Conservation (phyloP, 305 asterid genomes). For the Fraxinus velutina region DNA sequence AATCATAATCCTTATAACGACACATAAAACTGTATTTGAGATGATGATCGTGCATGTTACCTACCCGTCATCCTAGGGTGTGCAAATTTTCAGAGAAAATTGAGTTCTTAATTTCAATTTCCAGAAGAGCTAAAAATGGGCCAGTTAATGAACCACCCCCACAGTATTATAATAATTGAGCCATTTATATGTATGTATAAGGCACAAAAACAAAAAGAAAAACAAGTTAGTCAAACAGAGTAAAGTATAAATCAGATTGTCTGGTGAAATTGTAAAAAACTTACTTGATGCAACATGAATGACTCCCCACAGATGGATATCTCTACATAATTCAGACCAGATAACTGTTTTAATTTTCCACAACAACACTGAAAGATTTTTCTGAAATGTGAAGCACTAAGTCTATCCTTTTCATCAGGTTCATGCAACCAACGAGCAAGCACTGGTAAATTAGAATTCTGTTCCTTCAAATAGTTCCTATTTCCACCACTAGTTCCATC, state of each 20-base stretch:
- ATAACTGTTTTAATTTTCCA: conserved; percentile 63
- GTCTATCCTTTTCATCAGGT: conserved; percentile 70
- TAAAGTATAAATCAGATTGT: not conserved
- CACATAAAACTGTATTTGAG: not conserved
- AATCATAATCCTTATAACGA: not conserved
- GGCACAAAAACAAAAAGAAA: not conserved
- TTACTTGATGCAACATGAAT: conserved; percentile 95
- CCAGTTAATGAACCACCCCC: not conserved
- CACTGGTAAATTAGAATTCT: conserved; percentile 27
- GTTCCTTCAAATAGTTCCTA: conserved; percentile 31
- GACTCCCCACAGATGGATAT: conserved; percentile 88
- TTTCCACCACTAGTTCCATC: conserved; percentile 24
- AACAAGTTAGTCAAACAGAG: not conserved
- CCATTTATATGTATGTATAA: not conserved
- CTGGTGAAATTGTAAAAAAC: conserved; percentile 17
- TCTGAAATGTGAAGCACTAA: conserved; percentile 78
- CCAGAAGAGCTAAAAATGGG: not conserved
- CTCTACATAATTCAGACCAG: conserved; percentile 59
- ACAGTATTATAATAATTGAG: not conserved
- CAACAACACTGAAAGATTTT: conserved; percentile 71
- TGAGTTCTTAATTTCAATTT: not conserved
- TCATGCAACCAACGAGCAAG: conserved; percentile 81
- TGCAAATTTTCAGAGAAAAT: not conserved
- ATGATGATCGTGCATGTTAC: not conserved
- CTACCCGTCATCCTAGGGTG: not conserved